Percentiles rank a stretch among this genome's conserved stretches.
phyloP scores from a whole-genome alignment of 306 rosid genomes.

The Betula pendula region DNA sequence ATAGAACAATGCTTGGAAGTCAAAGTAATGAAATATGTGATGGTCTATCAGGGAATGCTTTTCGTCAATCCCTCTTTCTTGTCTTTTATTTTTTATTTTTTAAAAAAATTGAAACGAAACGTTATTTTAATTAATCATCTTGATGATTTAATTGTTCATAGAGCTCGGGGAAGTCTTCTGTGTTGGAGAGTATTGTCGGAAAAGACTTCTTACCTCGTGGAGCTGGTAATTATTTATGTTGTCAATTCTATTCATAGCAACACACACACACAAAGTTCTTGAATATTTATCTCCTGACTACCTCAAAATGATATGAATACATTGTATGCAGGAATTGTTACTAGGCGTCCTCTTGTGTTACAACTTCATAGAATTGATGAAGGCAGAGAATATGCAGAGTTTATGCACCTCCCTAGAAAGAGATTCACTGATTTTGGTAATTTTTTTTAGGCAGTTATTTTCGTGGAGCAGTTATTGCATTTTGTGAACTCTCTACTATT shows the following conservation, averaged over 20 bases:
- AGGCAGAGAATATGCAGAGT: constrained; percentile 78
- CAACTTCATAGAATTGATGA: constrained; percentile 86
- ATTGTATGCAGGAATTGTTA: constrained; percentile 72
- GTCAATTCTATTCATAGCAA: not conserved
- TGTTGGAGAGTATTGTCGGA: constrained; percentile 84
- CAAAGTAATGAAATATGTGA: not conserved
- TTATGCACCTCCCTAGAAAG: constrained; percentile 83
- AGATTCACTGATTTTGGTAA: constrained; percentile 78
- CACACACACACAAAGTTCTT: not conserved
- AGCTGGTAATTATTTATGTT: constrained; percentile 54
- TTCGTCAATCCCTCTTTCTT: not conserved
- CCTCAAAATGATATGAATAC: not conserved
- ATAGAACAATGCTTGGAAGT: not conserved
- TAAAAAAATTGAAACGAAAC: constrained; percentile 36
- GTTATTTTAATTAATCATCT: not conserved
- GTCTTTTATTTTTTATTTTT: constrained; percentile 25
- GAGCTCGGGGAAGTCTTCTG: constrained; percentile 96
- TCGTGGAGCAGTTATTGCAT: constrained; percentile 1
- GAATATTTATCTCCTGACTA: not conserved
- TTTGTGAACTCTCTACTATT: not conserved
- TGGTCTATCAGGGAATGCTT: not conserved
- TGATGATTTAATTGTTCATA: constrained; percentile 32
- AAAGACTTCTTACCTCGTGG: constrained; percentile 98
- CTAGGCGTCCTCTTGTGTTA: constrained; percentile 91
- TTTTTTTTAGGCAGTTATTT: not conserved